Evolutionary conservation across 2,329 filamentous ascomycete species (phyloP).

Genomic region (Alternaria dauci): DNA sequence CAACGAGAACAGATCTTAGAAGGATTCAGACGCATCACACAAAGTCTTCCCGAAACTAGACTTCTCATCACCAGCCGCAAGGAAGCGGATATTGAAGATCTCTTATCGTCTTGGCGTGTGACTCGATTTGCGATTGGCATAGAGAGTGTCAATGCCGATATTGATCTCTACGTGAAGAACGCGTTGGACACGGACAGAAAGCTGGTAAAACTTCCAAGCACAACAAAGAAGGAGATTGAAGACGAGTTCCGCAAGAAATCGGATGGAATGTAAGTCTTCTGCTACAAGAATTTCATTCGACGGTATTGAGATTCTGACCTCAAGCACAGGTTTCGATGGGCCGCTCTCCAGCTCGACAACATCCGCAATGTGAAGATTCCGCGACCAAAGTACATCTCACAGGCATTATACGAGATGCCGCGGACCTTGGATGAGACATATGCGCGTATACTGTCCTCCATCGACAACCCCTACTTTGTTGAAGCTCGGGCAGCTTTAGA

Average conservation of each 20-base stretch:
- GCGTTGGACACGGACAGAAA: not conserved
- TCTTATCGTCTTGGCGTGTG: not conserved
- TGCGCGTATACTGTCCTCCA: not conserved
- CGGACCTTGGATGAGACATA: not conserved
- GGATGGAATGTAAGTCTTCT: not conserved
- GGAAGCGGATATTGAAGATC: not conserved
- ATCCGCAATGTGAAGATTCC: not conserved
- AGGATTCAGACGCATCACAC: not conserved
- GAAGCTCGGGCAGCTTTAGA: not conserved
- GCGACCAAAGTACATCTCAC: not conserved
- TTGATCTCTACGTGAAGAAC: not conserved
- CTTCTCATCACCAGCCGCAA: not conserved
- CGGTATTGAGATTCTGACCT: too few species aligned
- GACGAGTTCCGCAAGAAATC: not conserved
- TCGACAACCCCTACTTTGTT: not conserved
- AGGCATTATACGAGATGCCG: too few species aligned
- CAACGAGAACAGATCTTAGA: not conserved
- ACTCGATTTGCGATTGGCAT: not conserved
- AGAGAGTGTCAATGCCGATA: not conserved
- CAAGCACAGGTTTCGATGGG: too few species aligned
- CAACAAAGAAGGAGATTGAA: not conserved
- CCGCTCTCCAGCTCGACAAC: not conserved
- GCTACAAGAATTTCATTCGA: fast-evolving
- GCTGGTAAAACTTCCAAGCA: not conserved
- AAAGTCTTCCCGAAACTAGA: not conserved